Evolutionary conservation across 805 yeast species (phyloP).

Genomic region (Candida ponderosae): DNA sequence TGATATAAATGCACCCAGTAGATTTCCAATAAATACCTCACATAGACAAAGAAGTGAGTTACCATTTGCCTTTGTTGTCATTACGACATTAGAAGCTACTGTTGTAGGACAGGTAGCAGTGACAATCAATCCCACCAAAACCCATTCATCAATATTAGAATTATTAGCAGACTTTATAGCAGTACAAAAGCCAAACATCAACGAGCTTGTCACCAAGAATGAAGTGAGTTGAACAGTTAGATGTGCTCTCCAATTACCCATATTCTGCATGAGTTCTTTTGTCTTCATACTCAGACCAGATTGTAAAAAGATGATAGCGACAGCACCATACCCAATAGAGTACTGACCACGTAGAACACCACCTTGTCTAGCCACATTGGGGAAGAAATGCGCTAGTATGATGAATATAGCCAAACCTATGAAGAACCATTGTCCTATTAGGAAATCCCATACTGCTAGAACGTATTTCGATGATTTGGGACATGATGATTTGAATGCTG

Average conservation of each 20-base stretch:
- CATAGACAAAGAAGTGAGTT: conserved; percentile 71
- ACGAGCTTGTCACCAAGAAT: conserved; percentile 63
- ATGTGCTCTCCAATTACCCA: conserved; percentile 80
- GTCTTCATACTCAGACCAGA: conserved; percentile 78
- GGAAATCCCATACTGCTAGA: neutral
- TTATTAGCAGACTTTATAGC: conserved; percentile 58
- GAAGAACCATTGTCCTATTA: conserved; percentile 61
- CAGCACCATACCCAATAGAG: conserved; percentile 78
- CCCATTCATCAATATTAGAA: conserved; percentile 60
- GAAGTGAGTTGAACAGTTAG: conserved; percentile 57
- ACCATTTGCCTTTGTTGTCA: conserved; percentile 84
- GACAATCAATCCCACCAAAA: conserved; percentile 72
- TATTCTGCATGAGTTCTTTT: conserved; percentile 48
- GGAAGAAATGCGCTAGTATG: conserved; percentile 69
- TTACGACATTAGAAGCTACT: conserved; percentile 84
- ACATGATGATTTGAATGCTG: neutral
- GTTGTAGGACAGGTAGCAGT: conserved; percentile 90
- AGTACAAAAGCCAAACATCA: conserved; percentile 64
- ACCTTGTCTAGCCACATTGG: conserved; percentile 77
- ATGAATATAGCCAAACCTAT: conserved; percentile 63
- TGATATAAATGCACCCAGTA: conserved; percentile 79
- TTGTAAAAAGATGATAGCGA: conserved; percentile 74
- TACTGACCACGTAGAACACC: conserved; percentile 72
- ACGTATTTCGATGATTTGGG: neutral
- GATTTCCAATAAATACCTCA: conserved; percentile 80